Base-by-base conservation (phyloP, 352 stramenopile species). In the Thraustotheca clavata region DNA sequence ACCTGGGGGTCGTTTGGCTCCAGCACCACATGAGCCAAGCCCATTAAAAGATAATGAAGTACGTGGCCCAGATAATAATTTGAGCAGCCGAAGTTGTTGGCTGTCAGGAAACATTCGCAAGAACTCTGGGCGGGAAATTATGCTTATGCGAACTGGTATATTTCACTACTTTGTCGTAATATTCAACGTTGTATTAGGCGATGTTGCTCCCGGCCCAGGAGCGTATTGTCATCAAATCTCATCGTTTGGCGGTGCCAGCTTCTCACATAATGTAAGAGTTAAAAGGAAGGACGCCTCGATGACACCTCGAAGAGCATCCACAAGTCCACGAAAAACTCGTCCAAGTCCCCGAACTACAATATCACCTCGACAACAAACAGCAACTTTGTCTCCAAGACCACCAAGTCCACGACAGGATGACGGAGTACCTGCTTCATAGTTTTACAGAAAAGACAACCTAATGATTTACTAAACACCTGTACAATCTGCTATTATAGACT, bases 61-160 rank as follows among this genome's bases (percentile, higher is more conserved):
- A 14, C 79, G 78, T 66, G 82, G 89, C 57, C 81, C 83, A 4
- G 75, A 92, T 63, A 78, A 80, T 6, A 92, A 90, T 61, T 63
- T 83, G 34, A 89, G 77, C 69, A 87, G 79, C 49, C 79, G 83
- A 32, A 90, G 80, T 48, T 89, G 78, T 46, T 92, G 83, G 83
- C 79, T 92, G 22, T 78, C 79, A 14, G 83, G 83, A 35, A 87
- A 86, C 34, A 83, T 92, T 27, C 79, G 78, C 65, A 90, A 90
- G 59, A 73, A 48, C 24, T 79, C 87, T 22, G 83, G 81, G 3
- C 60, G 86, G 22, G 83, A 92, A 70, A 90, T 77, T 3, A 80
- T 89, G 52, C 52, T 92, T 49, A 76, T 92, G 75, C 76, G 80
- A 31, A 86, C 73, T 52, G 62, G 62, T 57, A 59, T 5, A 11